Conservation (phyloP, 495 filamentous ascomycete genomes). For the Penicillium coffeae region DNA sequence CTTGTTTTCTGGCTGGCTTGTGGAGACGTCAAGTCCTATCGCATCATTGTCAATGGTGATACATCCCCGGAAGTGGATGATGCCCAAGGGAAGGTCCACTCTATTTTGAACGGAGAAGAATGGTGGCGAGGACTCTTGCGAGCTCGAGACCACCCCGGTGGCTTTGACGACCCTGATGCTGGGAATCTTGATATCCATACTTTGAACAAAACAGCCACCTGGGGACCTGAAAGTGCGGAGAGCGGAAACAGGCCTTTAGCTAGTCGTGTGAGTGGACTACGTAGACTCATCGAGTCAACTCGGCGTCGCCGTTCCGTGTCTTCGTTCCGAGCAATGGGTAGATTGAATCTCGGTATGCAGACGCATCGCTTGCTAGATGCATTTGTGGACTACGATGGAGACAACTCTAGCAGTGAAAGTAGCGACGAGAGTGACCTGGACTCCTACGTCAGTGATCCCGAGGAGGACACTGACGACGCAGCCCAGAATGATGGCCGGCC, state of each 20-base stretch:
- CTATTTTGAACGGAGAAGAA: constrained; percentile 61
- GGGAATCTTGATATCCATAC: constrained; percentile 15
- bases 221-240: constrained; percentile 54
- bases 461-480: constrained; percentile 38
- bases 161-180: constrained; percentile 15
- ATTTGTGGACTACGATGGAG: constrained; percentile 53
- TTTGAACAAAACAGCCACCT: constrained; percentile 32
- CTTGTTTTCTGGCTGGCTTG: constrained; percentile 79
- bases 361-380: constrained; percentile 68
- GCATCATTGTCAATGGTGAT: constrained; percentile 71
- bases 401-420: constrained; percentile 45
- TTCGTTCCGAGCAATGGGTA: constrained; percentile 57
- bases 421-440: constrained; percentile 44
- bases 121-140: constrained; percentile 81
- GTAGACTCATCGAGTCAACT: constrained; percentile 43
- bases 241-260: constrained; percentile 36
- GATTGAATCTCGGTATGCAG: constrained; percentile 68
- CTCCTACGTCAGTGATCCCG: constrained; percentile 32
- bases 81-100: constrained; percentile 50
- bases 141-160: constrained; percentile 43
- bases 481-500: constrained; percentile 6
- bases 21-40: constrained; percentile 68
- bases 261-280: constrained; percentile 46
- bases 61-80: constrained; percentile 36
- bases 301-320: constrained; percentile 62